Conservation (phyloP, 352 stramenopile species). For the Peronosclerospora sorghi region DNA sequence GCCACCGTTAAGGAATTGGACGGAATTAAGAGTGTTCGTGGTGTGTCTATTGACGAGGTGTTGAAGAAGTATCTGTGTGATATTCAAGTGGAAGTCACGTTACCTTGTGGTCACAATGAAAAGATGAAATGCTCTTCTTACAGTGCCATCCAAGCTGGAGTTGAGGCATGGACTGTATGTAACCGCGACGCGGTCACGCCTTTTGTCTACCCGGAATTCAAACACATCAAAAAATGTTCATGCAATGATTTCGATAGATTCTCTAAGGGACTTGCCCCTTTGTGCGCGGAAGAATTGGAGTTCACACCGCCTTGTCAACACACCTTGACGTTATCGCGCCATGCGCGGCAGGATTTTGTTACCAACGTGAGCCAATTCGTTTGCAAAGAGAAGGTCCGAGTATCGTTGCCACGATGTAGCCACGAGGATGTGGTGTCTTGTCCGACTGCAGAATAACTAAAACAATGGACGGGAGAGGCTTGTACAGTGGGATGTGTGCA, state of each 20-base stretch:
- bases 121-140: constrained; percentile 40
- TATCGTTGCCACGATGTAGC: constrained; percentile 51
- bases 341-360: constrained; percentile 30
- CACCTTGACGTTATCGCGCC: constrained; percentile 42
- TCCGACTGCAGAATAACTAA: constrained; percentile 27
- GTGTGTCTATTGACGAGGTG: constrained; percentile 24
- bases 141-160: constrained; percentile 26
- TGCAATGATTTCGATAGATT: constrained; percentile 58
- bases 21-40: constrained; percentile 1
- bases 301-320: constrained; percentile 63
- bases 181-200: constrained; percentile 43
- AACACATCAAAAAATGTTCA: constrained; percentile 46
- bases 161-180: constrained; percentile 34
- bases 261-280: constrained; percentile 25
- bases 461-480: constrained; percentile 31
- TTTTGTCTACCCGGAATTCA: constrained; percentile 61
- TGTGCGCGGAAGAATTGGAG: constrained; percentile 44
- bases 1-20: no score
- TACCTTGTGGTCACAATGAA: constrained; percentile 54
- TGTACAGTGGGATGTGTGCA: constrained; percentile 33
- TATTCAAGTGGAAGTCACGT: constrained; percentile 33
- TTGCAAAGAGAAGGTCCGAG: constrained; percentile 40
- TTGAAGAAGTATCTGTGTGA: constrained; percentile 49
- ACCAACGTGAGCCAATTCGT: constrained; percentile 22
- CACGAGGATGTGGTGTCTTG: constrained; percentile 45